Evolutionary conservation across 768 basidiomycete species (phyloP).

Genomic region (Termitomyces sp.): DNA sequence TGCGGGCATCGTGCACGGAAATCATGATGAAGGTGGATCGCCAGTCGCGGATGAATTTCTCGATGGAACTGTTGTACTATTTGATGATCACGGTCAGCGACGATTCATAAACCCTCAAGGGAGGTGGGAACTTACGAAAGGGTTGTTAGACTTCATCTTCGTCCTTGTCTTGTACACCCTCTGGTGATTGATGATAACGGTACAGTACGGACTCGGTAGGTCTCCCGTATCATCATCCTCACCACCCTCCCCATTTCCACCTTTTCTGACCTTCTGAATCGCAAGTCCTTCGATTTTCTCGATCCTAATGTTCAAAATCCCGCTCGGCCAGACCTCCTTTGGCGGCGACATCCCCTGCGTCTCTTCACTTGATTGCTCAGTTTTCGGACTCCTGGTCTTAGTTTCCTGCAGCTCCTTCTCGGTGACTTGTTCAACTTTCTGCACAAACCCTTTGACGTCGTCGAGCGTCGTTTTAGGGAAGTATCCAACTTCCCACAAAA

Average conservation of each 20-base stretch:
- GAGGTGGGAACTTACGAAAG: conserved; percentile 32
- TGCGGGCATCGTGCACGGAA: conserved; percentile 57
- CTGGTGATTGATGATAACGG: conserved; percentile 40
- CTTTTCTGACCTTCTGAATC: conserved; percentile 49
- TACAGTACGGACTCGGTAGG: conserved; percentile 65
- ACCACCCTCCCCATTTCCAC: conserved; percentile 50
- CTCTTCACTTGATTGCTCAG: conserved; percentile 32
- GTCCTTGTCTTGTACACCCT: conserved; percentile 43
- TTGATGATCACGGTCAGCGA: neutral
- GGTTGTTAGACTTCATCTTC: conserved; percentile 42
- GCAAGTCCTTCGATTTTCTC: conserved; percentile 66
- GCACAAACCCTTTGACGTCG: conserved; percentile 23
- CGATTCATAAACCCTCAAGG: neutral
- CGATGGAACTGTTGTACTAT: conserved; percentile 61
- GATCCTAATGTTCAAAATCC: conserved; percentile 61
- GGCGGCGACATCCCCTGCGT: conserved; percentile 48
- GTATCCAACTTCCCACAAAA: conserved; percentile 51
- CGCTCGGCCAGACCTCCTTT: conserved; percentile 59
- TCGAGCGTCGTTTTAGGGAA: conserved; percentile 45
- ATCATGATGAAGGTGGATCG: conserved; percentile 55
- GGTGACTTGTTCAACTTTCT: conserved; percentile 32
- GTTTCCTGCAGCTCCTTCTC: conserved; percentile 51
- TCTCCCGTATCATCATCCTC: conserved; percentile 56
- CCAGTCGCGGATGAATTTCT: conserved; percentile 69
- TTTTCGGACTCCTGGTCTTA: conserved; percentile 19